Evolutionary conservation across 2,329 filamentous ascomycete genomes (phyloP).

Genomic region (Aspergillus fischeri): DNA sequence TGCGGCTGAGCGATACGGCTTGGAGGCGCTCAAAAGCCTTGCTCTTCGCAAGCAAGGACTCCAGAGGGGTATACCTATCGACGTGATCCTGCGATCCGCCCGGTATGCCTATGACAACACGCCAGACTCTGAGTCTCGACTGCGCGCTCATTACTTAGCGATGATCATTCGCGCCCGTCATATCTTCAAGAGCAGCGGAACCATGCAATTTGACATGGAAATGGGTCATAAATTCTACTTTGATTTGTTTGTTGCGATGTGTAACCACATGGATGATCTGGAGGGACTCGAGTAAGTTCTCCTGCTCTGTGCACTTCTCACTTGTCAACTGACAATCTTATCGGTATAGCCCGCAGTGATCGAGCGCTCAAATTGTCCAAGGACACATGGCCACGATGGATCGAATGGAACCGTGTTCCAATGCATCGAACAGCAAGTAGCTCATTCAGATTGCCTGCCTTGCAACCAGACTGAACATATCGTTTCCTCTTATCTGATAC

Average conservation of each 20-base stretch:
- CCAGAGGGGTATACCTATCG: constrained; percentile 87
- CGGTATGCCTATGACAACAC: constrained; percentile 96
- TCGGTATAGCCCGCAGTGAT: constrained; percentile 40
- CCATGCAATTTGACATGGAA: constrained; percentile 99
- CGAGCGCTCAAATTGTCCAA: constrained; percentile 42
- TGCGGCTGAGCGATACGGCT: constrained; percentile 80
- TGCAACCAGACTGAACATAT: constrained; percentile 31
- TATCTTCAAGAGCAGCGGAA: constrained; percentile 96
- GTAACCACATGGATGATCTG: constrained; percentile 96
- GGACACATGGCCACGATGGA: neutral
- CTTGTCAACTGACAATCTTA: constrained; percentile 3
- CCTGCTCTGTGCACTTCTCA: constrained; percentile 8
- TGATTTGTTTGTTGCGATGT: constrained; percentile 96
- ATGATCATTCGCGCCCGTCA: constrained; percentile 95
- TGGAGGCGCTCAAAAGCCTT: constrained; percentile 88
- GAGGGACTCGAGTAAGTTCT: constrained; percentile 70
- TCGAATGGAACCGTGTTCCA: neutral
- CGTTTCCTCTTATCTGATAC: constrained; percentile 22
- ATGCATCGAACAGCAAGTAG: neutral
- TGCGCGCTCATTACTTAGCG: constrained; percentile 95
- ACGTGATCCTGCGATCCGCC: constrained; percentile 84
- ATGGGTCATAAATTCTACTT: constrained; percentile 93
- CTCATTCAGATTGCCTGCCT: constrained; percentile 5
- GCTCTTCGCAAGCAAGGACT: constrained; percentile 91
- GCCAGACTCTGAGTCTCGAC: constrained; percentile 82